Conservation (phyloP, 164 flowering plant genomes). For the Houttuynia cordata region DNA sequence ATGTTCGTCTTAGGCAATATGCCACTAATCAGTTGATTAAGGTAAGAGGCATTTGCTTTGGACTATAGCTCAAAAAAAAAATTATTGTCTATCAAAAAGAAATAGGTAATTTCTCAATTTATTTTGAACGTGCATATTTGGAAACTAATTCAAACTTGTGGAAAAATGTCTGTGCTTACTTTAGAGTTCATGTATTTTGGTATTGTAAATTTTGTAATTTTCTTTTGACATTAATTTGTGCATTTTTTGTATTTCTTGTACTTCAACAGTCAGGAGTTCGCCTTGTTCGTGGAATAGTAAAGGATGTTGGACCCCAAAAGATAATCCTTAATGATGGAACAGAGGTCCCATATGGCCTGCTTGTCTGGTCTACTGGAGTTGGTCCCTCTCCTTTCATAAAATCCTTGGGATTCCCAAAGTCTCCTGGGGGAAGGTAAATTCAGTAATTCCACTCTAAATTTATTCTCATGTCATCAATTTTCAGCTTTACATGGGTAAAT, state of each 20-base stretch:
- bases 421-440: constrained; percentile 84
- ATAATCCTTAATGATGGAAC: constrained; percentile 80
- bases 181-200: too few species aligned
- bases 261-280: constrained; percentile 87
- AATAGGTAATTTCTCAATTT: too few species aligned
- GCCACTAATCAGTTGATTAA: constrained; percentile 77
- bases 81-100: too few species aligned
- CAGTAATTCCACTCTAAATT: not conserved
- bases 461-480: too few species aligned
- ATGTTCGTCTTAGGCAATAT: constrained; percentile 84
- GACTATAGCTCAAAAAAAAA: too few species aligned
- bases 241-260: not conserved
- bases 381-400: constrained; percentile 77
- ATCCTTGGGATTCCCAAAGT: constrained; percentile 49
- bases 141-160: too few species aligned
- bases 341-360: constrained; percentile 86
- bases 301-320: constrained; percentile 68
- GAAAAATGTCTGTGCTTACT: too few species aligned
- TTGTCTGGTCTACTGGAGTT: constrained; percentile 99
- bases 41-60: constrained; percentile 30
- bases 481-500: too few species aligned
- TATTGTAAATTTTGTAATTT: too few species aligned
- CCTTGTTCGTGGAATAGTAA: constrained; percentile 87
- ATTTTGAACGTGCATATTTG: too few species aligned
- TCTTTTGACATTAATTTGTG: not conserved